Evolutionary conservation across 1,284 basidiomycete species (phyloP), one percentile per base, ranked within the genome.

Genomic region (Coniophora puteana): DNA sequence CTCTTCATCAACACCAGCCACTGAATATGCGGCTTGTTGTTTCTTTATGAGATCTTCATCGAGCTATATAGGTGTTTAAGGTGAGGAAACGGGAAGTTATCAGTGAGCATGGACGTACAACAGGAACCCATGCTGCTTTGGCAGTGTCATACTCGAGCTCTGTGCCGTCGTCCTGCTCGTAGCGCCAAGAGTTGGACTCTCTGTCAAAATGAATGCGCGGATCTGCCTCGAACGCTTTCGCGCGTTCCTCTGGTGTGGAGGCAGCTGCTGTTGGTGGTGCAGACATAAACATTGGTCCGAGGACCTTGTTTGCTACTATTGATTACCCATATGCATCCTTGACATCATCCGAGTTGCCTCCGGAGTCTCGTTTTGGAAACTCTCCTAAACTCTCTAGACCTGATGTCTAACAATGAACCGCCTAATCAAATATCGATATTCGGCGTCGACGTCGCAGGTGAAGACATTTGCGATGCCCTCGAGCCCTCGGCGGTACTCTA

Each of bases 11-110:
- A 96, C 89, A 12, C 93, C 94, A 22, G 72, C 74, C 2, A 97
- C 72, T 3, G 91, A 86, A 64, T 97, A 97, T 2, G 91, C 92
- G 4, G 89, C 90, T 66, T 96, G 94, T 59, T 97, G 93, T 26
- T 81, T 82, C 55, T 80, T 82, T 47, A 93, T 58, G 17, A 87
- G 70, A 47, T 89, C 87, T 48, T 93, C 90, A 51, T 91, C 88
- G 25, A 92, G 68, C 90, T 82, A 46, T 17, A 41, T 33, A 42
- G 22, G 32, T 29, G 16, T 28, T 40, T 20, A 39, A 33, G 32
- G 22, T 62, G 85, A 59, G 55, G 95, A 93, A 56, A 93, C 61
- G 28, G 89, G 83, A 18, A 91, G 62, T 93, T 93, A 96, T 27
- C n/a, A n/a, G n/a, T 29, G 16, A 30, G 38, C 21, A 39, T 33